Evolutionary conservation across 1,284 basidiomycete species (phyloP).

Genomic region (Fomitiporia mediterranea): DNA sequence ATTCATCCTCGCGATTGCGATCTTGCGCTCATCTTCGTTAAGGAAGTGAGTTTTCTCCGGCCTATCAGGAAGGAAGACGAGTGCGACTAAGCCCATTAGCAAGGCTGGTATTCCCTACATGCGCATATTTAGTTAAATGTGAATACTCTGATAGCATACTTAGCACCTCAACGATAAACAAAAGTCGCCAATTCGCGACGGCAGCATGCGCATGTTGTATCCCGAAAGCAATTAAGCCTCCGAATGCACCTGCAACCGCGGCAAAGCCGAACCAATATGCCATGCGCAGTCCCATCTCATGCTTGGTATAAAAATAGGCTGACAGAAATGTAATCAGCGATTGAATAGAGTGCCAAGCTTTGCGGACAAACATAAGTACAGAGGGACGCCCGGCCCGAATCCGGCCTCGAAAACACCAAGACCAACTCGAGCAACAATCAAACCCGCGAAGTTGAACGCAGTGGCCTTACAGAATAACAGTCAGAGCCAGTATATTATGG

Average conservation of each 20-base stretch:
- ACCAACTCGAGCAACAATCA: constrained; percentile 53
- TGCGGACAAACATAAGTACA: constrained; percentile 59
- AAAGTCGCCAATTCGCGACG: constrained; percentile 57
- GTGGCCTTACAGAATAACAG: constrained; percentile 40
- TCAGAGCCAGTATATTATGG: background rate
- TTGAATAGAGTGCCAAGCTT: background rate
- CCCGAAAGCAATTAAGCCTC: constrained; percentile 70
- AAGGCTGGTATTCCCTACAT: constrained; percentile 59
- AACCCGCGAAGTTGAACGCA: constrained; percentile 49
- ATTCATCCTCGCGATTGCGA: constrained; percentile 74
- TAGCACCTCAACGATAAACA: constrained; percentile 72
- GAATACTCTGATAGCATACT: background rate
- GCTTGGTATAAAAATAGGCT: constrained; percentile 75
- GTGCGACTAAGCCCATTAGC: constrained; percentile 61
- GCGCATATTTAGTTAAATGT: background rate
- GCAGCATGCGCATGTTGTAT: constrained; percentile 51
- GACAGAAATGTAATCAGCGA: background rate
- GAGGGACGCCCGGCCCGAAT: constrained; percentile 69
- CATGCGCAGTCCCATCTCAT: constrained; percentile 66
- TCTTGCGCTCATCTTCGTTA: constrained; percentile 63
- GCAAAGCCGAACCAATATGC: constrained; percentile 80
- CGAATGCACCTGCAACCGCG: constrained; percentile 74
- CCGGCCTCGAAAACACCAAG: constrained; percentile 70
- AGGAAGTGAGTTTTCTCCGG: constrained; percentile 73
- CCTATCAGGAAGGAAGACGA: constrained; percentile 67